Conservation (phyloP, 2,329 filamentous ascomycete species). For the Grosmannia clavigera region DNA sequence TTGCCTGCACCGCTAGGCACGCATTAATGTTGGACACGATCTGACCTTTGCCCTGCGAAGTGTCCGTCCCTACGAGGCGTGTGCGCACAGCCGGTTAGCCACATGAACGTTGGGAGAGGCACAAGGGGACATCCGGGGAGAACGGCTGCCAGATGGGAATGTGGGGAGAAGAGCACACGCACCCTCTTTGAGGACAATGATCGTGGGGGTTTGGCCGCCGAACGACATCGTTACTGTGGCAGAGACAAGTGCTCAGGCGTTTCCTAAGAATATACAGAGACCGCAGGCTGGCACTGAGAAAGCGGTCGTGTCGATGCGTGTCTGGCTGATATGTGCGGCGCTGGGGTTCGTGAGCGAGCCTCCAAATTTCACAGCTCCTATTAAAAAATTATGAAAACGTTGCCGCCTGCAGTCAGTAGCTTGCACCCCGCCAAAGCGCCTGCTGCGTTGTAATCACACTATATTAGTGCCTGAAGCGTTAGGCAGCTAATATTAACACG, state of each 20-base stretch:
- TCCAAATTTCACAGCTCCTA: constrained; percentile 1
- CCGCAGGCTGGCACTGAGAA: background rate
- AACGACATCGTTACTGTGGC: constrained; percentile 61
- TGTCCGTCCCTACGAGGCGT: constrained; percentile 69
- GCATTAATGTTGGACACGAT: constrained; percentile 98
- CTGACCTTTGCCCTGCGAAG: constrained; percentile 93
- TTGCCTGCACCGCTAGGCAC: constrained; percentile 87
- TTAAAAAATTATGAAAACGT: background rate
- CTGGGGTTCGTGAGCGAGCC: background rate
- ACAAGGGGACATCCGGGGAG: background rate
- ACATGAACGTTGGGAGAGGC: background rate
- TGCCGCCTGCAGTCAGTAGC: background rate
- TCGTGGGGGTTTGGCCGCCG: constrained; percentile 92
- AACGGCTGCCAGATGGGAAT: background rate
- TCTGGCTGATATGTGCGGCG: background rate
- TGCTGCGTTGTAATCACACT: background rate
- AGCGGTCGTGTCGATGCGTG: background rate
- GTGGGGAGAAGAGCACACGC: constrained; percentile 23
- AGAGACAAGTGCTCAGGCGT: background rate
- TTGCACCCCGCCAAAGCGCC: background rate
- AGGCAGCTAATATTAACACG: background rate
- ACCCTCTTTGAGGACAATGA: constrained; percentile 97
- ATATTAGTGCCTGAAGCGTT: background rate
- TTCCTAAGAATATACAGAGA: background rate
- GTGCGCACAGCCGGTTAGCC: background rate